Conservation (phyloP, 768 basidiomycete species). For the Suillus clintonianus region DNA sequence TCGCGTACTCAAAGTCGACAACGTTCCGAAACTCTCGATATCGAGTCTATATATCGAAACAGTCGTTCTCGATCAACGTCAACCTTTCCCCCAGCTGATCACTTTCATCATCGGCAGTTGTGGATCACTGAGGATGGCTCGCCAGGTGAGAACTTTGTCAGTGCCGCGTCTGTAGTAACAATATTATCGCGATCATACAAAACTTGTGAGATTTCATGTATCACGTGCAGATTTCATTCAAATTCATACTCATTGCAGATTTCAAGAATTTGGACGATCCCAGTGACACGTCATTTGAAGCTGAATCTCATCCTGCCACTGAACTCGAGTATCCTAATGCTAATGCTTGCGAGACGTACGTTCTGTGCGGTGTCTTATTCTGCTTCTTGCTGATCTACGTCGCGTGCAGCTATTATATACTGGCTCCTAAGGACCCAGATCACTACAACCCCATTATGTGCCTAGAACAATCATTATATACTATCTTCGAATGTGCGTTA, state of each 20-base stretch:
- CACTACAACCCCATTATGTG: slow-evolving; percentile 87
- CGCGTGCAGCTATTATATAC: slow-evolving; percentile 63
- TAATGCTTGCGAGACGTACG: slow-evolving; percentile 66
- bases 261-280: slow-evolving; percentile 70
- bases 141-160: slow-evolving; percentile 54
- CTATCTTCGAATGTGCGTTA: slow-evolving; percentile 67
- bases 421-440: slow-evolving; percentile 81
- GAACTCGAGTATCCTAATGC: slow-evolving; percentile 82
- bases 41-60: slow-evolving; percentile 54
- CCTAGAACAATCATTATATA: slow-evolving; percentile 68
- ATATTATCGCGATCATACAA: slow-evolving; percentile 68
- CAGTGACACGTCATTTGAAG: slow-evolving; percentile 63
- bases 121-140: slow-evolving; percentile 59
- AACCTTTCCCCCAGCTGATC: slow-evolving; percentile 40
- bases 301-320: slow-evolving; percentile 61
- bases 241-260: slow-evolving; percentile 43
- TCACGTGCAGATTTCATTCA: slow-evolving; percentile 1
- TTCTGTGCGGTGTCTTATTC: neutral
- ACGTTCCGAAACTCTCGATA: slow-evolving; percentile 41
- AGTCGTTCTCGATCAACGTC: slow-evolving; percentile 72
- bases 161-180: slow-evolving; percentile 66
- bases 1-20: slow-evolving; percentile 50
- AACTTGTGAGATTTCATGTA: slow-evolving; percentile 49
- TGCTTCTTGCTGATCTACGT: slow-evolving; percentile 1
- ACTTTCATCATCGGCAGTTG: slow-evolving; percentile 31